Conservation (phyloP, 495 filamentous ascomycete genomes). For the Staphylotrichum tortipilum region DNA sequence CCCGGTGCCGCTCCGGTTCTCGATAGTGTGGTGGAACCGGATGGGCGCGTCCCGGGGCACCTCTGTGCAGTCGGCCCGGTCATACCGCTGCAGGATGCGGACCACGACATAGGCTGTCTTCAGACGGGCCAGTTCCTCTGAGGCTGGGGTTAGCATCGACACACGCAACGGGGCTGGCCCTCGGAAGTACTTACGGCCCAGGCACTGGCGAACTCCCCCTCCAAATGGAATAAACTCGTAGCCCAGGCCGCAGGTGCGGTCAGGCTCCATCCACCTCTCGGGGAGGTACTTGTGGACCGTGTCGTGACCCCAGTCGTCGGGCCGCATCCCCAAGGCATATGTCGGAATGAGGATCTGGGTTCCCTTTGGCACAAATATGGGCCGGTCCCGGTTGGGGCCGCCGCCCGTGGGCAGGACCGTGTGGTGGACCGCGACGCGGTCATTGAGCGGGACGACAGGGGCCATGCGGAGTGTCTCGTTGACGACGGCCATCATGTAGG, state of each 20-base stretch:
- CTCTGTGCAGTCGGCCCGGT: slow-evolving; percentile 32
- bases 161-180: not conserved
- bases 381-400: slow-evolving; percentile 20
- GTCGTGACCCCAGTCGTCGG: slow-evolving; percentile 33
- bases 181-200: slow-evolving; percentile 18
- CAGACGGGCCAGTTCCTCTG: slow-evolving; percentile 39
- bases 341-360: slow-evolving; percentile 29
- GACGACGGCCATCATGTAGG: slow-evolving; percentile 41
- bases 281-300: slow-evolving; percentile 22
- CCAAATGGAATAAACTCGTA: slow-evolving; percentile 32
- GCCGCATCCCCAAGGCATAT: slow-evolving; percentile 27
- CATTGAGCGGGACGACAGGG: slow-evolving; percentile 34
- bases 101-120: slow-evolving; percentile 36
- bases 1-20: slow-evolving; percentile 40
- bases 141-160: not conserved
- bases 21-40: slow-evolving; percentile 37
- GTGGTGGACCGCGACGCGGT: slow-evolving; percentile 35
- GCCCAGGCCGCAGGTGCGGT: slow-evolving; percentile 21
- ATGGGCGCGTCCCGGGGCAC: slow-evolving; percentile 22
- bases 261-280: slow-evolving; percentile 23
- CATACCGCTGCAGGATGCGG: slow-evolving; percentile 38
- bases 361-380: slow-evolving; percentile 23
- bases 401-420: slow-evolving; percentile 42
- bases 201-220: slow-evolving; percentile 16
- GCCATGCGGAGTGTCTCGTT: slow-evolving; percentile 37